Conservation (phyloP, 1,139 yeast genomes). For the Debaryomyces udenii region DNA sequence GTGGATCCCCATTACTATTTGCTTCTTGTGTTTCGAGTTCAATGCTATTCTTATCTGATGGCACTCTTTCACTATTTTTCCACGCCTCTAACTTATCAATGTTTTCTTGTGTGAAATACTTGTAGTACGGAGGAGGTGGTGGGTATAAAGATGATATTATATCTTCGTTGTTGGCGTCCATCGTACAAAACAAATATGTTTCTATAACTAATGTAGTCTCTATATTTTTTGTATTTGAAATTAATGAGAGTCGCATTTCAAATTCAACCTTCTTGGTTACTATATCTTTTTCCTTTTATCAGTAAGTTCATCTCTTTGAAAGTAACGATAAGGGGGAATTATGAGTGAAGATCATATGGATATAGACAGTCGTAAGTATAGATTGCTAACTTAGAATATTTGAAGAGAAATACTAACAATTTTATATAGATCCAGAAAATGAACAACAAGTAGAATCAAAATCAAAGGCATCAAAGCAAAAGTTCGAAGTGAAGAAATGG, state of each 20-base stretch:
- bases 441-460: constrained; percentile 11
- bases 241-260: constrained; percentile 7
- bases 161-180: constrained; percentile 32
- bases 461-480: constrained; percentile 29
- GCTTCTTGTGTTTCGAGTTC: constrained; percentile 10
- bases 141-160: constrained; percentile 73
- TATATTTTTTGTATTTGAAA: not conserved
- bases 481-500: constrained; percentile 68
- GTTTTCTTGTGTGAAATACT: constrained; percentile 68
- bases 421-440: constrained; percentile 11
- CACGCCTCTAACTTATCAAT: constrained; percentile 35
- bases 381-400: not conserved
- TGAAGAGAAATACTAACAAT: constrained; percentile 12
- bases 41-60: constrained; percentile 9
- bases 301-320: no score
- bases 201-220: not conserved
- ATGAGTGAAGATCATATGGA: constrained; percentile 35
- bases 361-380: constrained; percentile 34
- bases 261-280: constrained; percentile 3
- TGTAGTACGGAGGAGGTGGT: constrained; percentile 80
- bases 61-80: constrained; percentile 17
- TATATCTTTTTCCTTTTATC: not conserved
- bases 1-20: constrained; percentile 18
- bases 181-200: constrained; percentile 7
- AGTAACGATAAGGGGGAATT: not conserved